phyloP scores from a whole-genome alignment of 495 filamentous ascomycete species.

The Penicillium lividum region DNA sequence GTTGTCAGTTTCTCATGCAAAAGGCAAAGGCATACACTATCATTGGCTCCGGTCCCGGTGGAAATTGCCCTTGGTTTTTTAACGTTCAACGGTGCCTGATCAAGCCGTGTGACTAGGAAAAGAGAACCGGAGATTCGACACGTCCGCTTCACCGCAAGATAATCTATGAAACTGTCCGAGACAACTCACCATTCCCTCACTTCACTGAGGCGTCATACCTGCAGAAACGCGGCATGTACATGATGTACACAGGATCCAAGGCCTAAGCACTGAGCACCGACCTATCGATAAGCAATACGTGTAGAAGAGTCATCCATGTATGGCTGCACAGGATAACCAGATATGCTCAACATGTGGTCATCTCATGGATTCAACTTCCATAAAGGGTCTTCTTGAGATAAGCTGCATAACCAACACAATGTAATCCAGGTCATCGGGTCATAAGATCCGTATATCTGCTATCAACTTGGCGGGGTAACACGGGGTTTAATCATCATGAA shows the following conservation, averaged over 20 bases:
- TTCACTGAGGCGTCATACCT: background rate
- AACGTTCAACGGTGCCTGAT: background rate
- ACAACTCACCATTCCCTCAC: background rate
- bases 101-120: background rate
- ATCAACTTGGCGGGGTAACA: background rate
- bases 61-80: background rate
- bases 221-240: background rate
- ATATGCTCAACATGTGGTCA: background rate
- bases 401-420: slow-evolving; percentile 4
- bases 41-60: background rate
- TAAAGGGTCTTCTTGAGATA: slow-evolving; percentile 1
- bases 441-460: background rate
- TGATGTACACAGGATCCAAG: background rate
- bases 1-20: background rate
- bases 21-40: background rate
- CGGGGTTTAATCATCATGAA: background rate
- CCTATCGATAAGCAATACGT: background rate
- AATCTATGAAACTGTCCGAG: no score
- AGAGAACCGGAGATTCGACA: background rate
- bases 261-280: slow-evolving; percentile 3
- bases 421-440: slow-evolving; percentile 1
- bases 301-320: background rate
- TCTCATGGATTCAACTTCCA: background rate
- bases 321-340: background rate
- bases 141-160: background rate